Conservation (phyloP, 768 basidiomycete species). For the Ephemerocybe angulata region DNA sequence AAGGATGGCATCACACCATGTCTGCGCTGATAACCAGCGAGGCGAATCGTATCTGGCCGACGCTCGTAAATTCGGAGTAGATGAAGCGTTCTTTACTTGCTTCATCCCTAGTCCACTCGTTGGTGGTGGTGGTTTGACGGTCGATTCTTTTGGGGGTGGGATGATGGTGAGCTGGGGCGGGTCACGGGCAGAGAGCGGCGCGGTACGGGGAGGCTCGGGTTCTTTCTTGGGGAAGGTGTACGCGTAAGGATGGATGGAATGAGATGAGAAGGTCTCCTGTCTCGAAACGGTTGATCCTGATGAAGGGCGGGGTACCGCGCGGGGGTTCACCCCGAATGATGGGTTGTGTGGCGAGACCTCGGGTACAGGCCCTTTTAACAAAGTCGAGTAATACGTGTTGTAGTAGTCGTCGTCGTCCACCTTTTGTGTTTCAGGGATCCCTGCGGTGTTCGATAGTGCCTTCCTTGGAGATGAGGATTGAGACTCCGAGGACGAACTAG, state of each 20-base stretch:
- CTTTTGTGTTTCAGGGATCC: constrained; percentile 4
- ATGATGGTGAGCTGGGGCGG: constrained; percentile 9
- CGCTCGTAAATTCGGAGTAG: constrained; percentile 59
- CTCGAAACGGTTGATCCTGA: constrained; percentile 16
- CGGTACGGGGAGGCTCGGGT: background rate
- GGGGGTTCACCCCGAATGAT: background rate
- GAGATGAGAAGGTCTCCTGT: constrained; percentile 23
- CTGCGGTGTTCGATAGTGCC: background rate
- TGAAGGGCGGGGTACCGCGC: constrained; percentile 12
- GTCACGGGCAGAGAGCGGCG: background rate
- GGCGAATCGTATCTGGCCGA: constrained; percentile 9
- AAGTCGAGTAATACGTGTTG: constrained; percentile 47
- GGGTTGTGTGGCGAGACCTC: constrained; percentile 5
- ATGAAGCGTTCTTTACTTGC: constrained; percentile 52
- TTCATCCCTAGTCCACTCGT: constrained; percentile 14
- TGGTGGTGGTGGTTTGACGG: constrained; percentile 5
- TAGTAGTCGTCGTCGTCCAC: constrained; percentile 45
- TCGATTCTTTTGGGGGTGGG: background rate
- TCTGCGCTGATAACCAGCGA: constrained; percentile 69
- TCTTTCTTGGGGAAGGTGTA: constrained; percentile 30
- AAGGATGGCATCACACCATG: constrained; percentile 78
- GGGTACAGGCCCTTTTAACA: constrained; percentile 19
- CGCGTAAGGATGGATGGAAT: constrained; percentile 49
- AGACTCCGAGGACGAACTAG: constrained; percentile 2
- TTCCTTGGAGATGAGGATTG: background rate